Percentiles rank a stretch among this genome's conserved stretches.
These are phyloP conservation scores for Candida koratica DNA, from an alignment of 805 yeast genomes.

Conservation along the genomic window DNA sequence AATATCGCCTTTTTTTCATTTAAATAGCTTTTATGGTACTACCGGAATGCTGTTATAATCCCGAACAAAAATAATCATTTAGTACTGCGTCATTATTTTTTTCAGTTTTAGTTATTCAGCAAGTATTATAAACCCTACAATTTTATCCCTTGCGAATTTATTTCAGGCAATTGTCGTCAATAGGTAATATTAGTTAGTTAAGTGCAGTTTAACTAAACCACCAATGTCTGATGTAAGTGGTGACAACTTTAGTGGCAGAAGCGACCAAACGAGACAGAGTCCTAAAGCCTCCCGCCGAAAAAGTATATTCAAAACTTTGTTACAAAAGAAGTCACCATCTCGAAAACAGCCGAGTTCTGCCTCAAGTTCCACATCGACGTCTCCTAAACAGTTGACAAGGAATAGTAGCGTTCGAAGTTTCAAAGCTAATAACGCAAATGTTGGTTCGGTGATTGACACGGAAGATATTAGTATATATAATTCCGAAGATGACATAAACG, in stretches of 20 bases:
- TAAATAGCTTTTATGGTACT: too few species aligned
- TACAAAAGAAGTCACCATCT: conserved; percentile 9
- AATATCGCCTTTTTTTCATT: too few species aligned
- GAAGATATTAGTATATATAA: conserved; percentile 23
- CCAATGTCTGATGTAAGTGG: background rate
- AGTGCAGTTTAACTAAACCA: too few species aligned
- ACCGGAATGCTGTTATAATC: too few species aligned
- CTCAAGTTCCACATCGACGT: background rate
- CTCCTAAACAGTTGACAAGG: background rate
- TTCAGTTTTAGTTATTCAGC: background rate
- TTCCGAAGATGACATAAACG: conserved; percentile 19
- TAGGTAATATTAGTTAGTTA: too few species aligned
- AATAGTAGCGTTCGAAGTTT: conserved; percentile 4
- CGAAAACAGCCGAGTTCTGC: background rate
- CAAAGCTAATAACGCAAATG: background rate
- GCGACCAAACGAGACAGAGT: background rate
- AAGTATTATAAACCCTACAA: too few species aligned
- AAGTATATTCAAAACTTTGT: conserved; percentile 13
- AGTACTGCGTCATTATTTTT: background rate
- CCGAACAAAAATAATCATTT: too few species aligned
- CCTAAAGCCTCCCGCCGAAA: conserved; percentile 7
- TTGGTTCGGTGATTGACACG: conserved; percentile 17
- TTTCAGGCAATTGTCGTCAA: too few species aligned
- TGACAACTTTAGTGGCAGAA: background rate
- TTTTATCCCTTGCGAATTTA: too few species aligned